Evolutionary conservation across 108 stramenopile species (phyloP).

Genomic region (Pseudonitzschia multiseries): DNA sequence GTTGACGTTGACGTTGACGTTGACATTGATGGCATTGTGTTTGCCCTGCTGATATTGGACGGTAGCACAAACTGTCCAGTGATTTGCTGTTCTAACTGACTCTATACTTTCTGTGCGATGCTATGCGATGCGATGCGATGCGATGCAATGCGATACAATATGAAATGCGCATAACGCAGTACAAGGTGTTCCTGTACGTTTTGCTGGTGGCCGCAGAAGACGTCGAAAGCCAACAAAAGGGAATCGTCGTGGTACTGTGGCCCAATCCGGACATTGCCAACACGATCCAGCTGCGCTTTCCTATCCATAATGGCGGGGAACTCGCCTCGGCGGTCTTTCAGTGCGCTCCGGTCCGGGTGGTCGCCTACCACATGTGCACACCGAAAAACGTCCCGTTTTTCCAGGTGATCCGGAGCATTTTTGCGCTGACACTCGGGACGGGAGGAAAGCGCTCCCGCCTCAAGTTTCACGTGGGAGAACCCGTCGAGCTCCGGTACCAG

Average conservation of each 20-base stretch:
- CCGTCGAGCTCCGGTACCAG: slow-evolving; percentile 15
- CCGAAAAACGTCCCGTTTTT: background rate
- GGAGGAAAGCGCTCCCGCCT: background rate
- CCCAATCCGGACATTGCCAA: slow-evolving; percentile 8
- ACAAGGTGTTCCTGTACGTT: slow-evolving; percentile 4
- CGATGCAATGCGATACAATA: background rate
- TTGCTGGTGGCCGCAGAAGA: slow-evolving; percentile 1
- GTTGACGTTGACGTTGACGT: too few relatives aligned
- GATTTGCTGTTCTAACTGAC: background rate
- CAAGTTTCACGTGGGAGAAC: background rate
- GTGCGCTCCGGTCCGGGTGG: background rate
- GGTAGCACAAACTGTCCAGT: too few relatives aligned
- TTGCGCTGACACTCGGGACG: background rate
- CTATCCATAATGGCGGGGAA: background rate
- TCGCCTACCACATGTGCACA: background rate
- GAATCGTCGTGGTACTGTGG: background rate
- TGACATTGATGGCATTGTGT: too few relatives aligned
- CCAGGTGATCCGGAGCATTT: background rate
- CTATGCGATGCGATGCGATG: background rate
- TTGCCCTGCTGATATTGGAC: too few relatives aligned
- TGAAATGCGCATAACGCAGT: background rate
- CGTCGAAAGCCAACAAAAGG: slow-evolving; percentile 5
- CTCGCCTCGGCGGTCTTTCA: background rate
- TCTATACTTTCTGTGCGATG: background rate
- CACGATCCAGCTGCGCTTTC: background rate